A percentile compares a stretch with the other conserved stretches of the same genome.
These are phyloP conservation scores for Cadophora gregata DNA, from an alignment of 2,329 filamentous ascomycete genomes.

Conservation along the genomic window DNA sequence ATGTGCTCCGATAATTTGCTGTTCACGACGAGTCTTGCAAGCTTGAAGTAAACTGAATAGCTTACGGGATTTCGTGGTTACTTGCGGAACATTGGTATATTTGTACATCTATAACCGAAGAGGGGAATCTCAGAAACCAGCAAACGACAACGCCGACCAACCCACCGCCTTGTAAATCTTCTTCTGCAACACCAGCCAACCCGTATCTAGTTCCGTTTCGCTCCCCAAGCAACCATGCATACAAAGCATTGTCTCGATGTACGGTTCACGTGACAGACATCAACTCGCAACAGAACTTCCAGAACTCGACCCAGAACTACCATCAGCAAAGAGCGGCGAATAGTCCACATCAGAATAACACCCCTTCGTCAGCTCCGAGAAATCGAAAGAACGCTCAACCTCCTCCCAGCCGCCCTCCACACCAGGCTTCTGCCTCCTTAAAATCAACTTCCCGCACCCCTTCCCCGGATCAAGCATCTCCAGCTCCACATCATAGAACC, in stretches of 20 bases:
- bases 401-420: constrained; percentile 10
- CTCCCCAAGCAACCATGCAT: background rate
- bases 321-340: background rate
- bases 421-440: background rate
- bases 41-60: no score
- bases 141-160: background rate
- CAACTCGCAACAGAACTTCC: background rate
- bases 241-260: background rate
- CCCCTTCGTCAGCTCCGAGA: background rate
- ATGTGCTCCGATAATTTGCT: no score
- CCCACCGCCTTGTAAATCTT: background rate
- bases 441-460: constrained; percentile 5
- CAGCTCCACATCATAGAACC: constrained; percentile 18
- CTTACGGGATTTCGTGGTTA: no score
- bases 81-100: no score
- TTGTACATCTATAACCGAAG: background rate
- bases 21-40: no score
- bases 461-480: constrained; percentile 9
- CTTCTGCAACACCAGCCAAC: background rate
- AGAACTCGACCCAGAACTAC: background rate
- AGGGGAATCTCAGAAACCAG: background rate
- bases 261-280: background rate
- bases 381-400: constrained; percentile 1
- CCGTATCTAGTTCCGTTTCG: background rate
- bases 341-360: background rate